Evolutionary conservation across 2,329 filamentous ascomycete genomes (phyloP).

Genomic region (Stemphylium vesicarium): DNA sequence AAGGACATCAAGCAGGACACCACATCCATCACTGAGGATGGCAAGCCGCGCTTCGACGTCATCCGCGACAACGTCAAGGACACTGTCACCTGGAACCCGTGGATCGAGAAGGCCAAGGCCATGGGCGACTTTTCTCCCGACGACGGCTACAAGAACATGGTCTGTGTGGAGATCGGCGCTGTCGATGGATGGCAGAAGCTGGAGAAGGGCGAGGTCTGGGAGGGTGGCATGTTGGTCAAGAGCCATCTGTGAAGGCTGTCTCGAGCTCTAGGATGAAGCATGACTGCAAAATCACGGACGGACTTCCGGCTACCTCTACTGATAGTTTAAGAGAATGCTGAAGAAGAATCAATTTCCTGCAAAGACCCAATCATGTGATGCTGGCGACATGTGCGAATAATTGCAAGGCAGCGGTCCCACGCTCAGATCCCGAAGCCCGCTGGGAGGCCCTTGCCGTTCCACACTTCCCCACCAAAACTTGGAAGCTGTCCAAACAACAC

Average conservation of each 20-base stretch:
- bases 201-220: constrained; percentile 76
- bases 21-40: constrained; percentile 68
- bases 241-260: constrained; percentile 36
- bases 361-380: not conserved
- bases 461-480: constrained; percentile 20
- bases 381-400: not conserved
- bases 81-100: constrained; percentile 97
- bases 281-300: not conserved
- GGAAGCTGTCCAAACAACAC: constrained; percentile 24
- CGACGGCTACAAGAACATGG: constrained; percentile 89
- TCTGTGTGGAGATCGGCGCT: constrained; percentile 90
- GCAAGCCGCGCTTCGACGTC: constrained; percentile 71
- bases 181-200: constrained; percentile 83
- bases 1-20: constrained; percentile 67
- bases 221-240: constrained; percentile 66
- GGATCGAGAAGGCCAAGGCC: constrained; percentile 79
- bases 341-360: not conserved
- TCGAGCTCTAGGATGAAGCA: not conserved
- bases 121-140: constrained; percentile 90
- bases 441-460: constrained; percentile 22
- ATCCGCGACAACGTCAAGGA: constrained; percentile 85
- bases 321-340: constrained; percentile 1
- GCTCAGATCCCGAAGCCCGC: constrained; percentile 1
- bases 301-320: not conserved
- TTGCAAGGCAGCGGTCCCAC: not conserved